Evolutionary conservation across 179 eudicot genomes (phyloP), one percentile per base, ranked within the genome.

Genomic region (Pouteria campechiana): DNA sequence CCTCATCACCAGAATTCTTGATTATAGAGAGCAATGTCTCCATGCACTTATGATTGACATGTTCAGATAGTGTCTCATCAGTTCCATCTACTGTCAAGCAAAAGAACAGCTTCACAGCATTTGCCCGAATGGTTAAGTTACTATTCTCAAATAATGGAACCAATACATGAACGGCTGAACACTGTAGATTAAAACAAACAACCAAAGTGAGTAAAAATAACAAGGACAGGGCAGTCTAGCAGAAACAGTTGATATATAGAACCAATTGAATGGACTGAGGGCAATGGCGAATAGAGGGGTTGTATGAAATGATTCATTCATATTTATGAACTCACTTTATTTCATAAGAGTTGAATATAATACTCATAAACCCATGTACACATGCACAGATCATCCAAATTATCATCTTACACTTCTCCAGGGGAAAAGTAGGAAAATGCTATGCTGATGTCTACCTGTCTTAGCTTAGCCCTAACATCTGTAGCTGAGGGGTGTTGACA

Each of bases 61-160:
- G 48, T 13, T 59, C 75, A 11, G 25, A 6, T 18, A 64, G 46
- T 19, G 37, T 34, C 28, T 23, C 16, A 29, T 51, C 70, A 12
- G 54, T 53, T 36, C 45, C 44, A 41, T 54, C 66, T 63, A 58
- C 63, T 39, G 50, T 62, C 42, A 69, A 42, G 58, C 67, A 63
- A 37, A 37, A 54, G 32, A 64, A 44, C 34, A 69, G 48, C 41
- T 69, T 58, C 2, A 64, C 46, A 17, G 75, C 75, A 55, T 59
- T 64, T 55, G 55, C 66, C 12, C 70, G 52, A 34, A 64, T 37
- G 31, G 16, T 41, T 29, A 3, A 35, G 49, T 55, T 25, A 21
- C 51, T 63, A 4, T 7, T 32, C 46, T 54, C 66, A 23, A 70
- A 69, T 25, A 69, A 51, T 11, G 32, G 67, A 17, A 59, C 33